phyloP scores from a whole-genome alignment of 2,329 filamentous ascomycete species.

The Penicillium sp. region DNA sequence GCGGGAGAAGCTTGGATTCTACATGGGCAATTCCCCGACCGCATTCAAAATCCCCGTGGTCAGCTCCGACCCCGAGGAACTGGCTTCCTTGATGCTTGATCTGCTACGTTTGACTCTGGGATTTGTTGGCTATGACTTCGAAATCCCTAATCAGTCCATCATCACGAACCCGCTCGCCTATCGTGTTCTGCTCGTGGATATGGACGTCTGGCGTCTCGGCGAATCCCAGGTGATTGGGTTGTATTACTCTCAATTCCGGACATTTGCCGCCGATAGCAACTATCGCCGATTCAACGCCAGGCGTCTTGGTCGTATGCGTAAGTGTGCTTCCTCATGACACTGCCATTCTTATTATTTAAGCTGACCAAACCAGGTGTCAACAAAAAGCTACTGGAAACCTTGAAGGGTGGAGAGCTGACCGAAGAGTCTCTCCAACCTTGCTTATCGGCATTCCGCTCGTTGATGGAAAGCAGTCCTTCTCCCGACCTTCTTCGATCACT shows the following conservation, averaged over 20 bases:
- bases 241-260: conserved; percentile 89
- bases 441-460: conserved; percentile 72
- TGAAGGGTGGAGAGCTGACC: conserved; percentile 80
- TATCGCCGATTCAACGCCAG: conserved; percentile 90
- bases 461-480: conserved; percentile 78
- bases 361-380: conserved; percentile 66
- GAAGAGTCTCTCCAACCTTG: conserved; percentile 73
- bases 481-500: conserved; percentile 83
- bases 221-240: conserved; percentile 75
- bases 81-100: conserved; percentile 55
- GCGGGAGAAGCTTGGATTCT: conserved; percentile 68
- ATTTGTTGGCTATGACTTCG: conserved; percentile 85
- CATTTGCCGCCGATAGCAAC: conserved; percentile 86
- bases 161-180: conserved; percentile 96
- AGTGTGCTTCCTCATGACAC: conserved; percentile 37
- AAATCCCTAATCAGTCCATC: conserved; percentile 79
- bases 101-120: conserved; percentile 74
- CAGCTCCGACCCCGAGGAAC: conserved; percentile 45
- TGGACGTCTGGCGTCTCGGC: conserved; percentile 87
- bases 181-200: conserved; percentile 84
- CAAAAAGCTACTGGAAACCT: conserved; percentile 82
- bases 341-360: background rate
- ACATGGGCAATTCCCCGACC: conserved; percentile 22
- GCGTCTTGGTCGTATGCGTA: conserved; percentile 85
- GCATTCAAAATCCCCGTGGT: conserved; percentile 48